Percentiles rank a stretch among this genome's conserved stretches.
Conservation (phyloP, 2,329 filamentous ascomycete genomes). For the Cryphonectria carpinicola region DNA sequence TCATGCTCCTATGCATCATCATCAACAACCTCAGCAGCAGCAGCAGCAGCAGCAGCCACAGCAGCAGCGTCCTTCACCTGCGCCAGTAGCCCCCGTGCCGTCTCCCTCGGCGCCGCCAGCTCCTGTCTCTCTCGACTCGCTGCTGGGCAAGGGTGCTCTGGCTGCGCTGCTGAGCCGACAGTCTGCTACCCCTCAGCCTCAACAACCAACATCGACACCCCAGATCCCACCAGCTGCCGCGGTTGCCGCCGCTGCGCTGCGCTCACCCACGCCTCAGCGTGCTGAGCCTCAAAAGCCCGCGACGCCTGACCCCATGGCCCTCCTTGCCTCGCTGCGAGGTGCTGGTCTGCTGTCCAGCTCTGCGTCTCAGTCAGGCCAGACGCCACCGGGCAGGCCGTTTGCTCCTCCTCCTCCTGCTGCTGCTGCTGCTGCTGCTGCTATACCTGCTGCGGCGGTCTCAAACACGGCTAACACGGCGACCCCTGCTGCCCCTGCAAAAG, state of each 20-base stretch:
- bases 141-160: conserved; percentile 64
- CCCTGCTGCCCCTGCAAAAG: not conserved
- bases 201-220: conserved; percentile 40
- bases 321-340: conserved; percentile 70
- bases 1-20: conserved; percentile 39
- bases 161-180: conserved; percentile 61
- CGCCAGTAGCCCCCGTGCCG: conserved; percentile 41
- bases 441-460: conserved; percentile 24
- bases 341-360: conserved; percentile 64
- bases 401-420: conserved; percentile 42
- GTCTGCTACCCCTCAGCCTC: conserved; percentile 55
- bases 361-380: conserved; percentile 45
- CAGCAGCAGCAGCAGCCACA: not conserved
- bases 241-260: conserved; percentile 46
- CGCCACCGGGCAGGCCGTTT: conserved; percentile 39
- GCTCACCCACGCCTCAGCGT: conserved; percentile 53
- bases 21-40: conserved; percentile 23
- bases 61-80: conserved; percentile 33
- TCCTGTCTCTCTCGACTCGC: conserved; percentile 57
- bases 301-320: conserved; percentile 55
- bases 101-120: conserved; percentile 39
- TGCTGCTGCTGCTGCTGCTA: conserved; percentile 31
- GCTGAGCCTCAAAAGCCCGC: conserved; percentile 45
- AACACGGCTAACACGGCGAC: not conserved
- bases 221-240: conserved; percentile 37